phyloP scores from a whole-genome alignment of 768 basidiomycete genomes.

The Naganishia kalamii region DNA sequence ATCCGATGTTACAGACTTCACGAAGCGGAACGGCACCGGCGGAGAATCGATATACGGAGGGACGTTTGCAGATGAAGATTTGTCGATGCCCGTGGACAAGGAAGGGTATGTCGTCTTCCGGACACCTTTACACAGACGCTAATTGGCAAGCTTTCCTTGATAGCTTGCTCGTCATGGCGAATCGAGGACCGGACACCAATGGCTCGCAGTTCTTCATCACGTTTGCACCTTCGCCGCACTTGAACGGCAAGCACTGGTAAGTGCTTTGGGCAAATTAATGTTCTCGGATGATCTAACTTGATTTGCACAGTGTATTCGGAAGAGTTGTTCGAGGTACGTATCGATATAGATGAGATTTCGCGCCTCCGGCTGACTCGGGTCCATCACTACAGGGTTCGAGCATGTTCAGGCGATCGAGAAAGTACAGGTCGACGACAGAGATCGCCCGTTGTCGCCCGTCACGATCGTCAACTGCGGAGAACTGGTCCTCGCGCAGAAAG shows the following conservation, averaged over 20 bases:
- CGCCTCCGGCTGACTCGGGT: neutral
- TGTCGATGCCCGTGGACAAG: constrained; percentile 51
- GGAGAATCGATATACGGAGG: constrained; percentile 47
- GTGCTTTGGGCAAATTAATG: constrained; percentile 6
- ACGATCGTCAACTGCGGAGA: constrained; percentile 74
- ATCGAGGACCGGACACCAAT: constrained; percentile 66
- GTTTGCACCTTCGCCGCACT: constrained; percentile 58
- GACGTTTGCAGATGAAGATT: constrained; percentile 51
- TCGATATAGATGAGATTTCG: constrained; percentile 47
- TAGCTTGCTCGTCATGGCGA: constrained; percentile 82
- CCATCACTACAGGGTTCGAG: constrained; percentile 40
- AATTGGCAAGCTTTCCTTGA: neutral
- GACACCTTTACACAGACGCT: neutral
- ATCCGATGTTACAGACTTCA: constrained; percentile 60
- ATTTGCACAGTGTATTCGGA: constrained; percentile 38
- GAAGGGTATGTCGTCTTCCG: constrained; percentile 52
- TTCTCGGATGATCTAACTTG: neutral
- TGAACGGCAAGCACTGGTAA: constrained; percentile 46
- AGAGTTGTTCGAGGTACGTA: constrained; percentile 31
- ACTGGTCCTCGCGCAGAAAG: constrained; percentile 56
- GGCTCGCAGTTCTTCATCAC: constrained; percentile 84
- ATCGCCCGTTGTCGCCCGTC: constrained; percentile 64
- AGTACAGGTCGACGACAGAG: constrained; percentile 66
- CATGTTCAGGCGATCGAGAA: constrained; percentile 57
- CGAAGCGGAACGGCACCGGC: constrained; percentile 49